Percentiles rank a stretch among this genome's conserved stretches.
Evolutionary conservation across 129 eudicot genomes (phyloP).

Genomic region (Ambrosia artemisiifolia): DNA sequence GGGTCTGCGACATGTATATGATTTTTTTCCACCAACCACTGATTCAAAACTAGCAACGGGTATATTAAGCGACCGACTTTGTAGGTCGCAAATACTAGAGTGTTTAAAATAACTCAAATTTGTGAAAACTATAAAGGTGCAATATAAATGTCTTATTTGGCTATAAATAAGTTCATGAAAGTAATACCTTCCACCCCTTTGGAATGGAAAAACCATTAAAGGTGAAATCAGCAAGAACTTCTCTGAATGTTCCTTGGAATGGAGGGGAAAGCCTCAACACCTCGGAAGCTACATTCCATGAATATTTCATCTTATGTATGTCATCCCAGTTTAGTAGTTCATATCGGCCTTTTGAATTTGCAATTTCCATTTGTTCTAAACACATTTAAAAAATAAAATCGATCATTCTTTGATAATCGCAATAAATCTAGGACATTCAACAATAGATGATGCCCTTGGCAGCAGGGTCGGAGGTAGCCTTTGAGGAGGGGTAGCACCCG

Average conservation of each 20-base stretch:
- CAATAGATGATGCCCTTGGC: no score
- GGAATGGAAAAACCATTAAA: conserved; percentile 34
- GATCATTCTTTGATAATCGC: not conserved
- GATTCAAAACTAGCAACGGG: no score
- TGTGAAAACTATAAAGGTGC: no score
- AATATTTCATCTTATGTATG: conserved; percentile 37
- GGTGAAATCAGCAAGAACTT: conserved; percentile 30
- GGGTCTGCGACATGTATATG: no score
- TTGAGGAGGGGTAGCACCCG: no score
- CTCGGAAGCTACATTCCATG: conserved; percentile 37
- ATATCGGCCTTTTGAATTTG: conserved; percentile 26
- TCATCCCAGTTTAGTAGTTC: conserved; percentile 40
- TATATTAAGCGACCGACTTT: no score
- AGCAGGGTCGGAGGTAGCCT: no score
- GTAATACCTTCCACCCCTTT: conserved; percentile 41
- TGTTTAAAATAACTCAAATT: no score
- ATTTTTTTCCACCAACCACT: no score
- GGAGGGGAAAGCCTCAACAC: conserved; percentile 40
- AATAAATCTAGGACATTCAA: no score
- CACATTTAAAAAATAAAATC: not conserved
- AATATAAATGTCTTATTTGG: no score
- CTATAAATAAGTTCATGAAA: not conserved
- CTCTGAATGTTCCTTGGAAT: conserved; percentile 32
- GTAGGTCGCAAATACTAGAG: not conserved
- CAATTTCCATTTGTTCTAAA: conserved; percentile 41